These are phyloP conservation scores for Venturia effusa DNA, from an alignment of 2,329 filamentous ascomycete genomes.

Conservation along the genomic window DNA sequence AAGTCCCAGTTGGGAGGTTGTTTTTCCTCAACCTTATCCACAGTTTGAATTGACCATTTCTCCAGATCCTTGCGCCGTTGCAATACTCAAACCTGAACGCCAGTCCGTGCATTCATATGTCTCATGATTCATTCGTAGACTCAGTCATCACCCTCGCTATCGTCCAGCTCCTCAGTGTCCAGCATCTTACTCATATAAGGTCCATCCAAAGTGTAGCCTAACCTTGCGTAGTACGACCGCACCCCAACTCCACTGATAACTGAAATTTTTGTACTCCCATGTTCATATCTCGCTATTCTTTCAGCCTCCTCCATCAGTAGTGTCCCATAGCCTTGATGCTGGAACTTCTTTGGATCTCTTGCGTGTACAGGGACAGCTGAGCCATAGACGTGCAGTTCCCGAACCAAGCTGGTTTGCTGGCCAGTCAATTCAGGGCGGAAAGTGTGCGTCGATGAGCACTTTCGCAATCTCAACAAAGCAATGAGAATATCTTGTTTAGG, in stretches of 20 bases:
- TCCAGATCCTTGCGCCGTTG: background rate
- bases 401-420: slow-evolving; percentile 83
- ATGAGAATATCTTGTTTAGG: slow-evolving; percentile 98
- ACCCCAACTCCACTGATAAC: slow-evolving; percentile 98
- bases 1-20: too few relatives aligned
- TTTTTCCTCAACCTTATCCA: background rate
- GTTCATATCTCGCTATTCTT: slow-evolving; percentile 86
- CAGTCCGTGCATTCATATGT: background rate
- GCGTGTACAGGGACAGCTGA: slow-evolving; percentile 96
- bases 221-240: slow-evolving; percentile 82
- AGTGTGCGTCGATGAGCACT: slow-evolving; percentile 84
- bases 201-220: slow-evolving; percentile 90
- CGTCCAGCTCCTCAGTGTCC: background rate
- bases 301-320: slow-evolving; percentile 97
- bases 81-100: background rate
- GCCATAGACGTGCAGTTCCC: slow-evolving; percentile 93
- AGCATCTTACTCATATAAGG: slow-evolving; percentile 50
- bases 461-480: slow-evolving; percentile 74
- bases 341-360: slow-evolving; percentile 89
- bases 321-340: slow-evolving; percentile 95
- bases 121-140: background rate
- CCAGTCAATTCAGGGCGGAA: slow-evolving; percentile 78
- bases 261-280: slow-evolving; percentile 86
- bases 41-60: background rate
- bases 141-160: slow-evolving; percentile 7